Conservation (phyloP, 2,329 filamentous ascomycete genomes). For the Graphilbum fragrans region DNA sequence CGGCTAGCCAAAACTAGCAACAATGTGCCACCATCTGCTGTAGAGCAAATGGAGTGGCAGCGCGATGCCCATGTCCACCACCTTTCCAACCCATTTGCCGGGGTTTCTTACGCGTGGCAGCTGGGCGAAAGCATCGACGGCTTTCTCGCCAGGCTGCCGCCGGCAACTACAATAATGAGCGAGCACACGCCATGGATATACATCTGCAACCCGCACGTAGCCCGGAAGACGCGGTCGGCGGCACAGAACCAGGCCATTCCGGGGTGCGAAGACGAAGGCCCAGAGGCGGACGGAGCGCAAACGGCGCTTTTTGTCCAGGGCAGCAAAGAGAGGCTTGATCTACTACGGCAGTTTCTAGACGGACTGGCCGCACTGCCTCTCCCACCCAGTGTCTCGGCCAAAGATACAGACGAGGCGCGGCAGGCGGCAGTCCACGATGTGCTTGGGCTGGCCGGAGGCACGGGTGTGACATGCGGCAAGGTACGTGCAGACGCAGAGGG, state of each 20-base stretch:
- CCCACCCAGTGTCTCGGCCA: conserved; percentile 23
- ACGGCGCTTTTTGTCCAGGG: conserved; percentile 35
- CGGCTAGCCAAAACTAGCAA: conserved; percentile 28
- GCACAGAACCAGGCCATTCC: conserved; percentile 23
- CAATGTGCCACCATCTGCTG: not conserved
- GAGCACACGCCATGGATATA: conserved; percentile 55
- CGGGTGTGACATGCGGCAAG: conserved; percentile 54
- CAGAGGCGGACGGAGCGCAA: conserved; percentile 31
- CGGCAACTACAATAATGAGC: conserved; percentile 42
- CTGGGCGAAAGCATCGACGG: conserved; percentile 14
- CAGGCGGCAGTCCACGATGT: conserved; percentile 41
- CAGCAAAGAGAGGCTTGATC: conserved; percentile 36
- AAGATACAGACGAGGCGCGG: conserved; percentile 37
- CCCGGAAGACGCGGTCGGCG: conserved; percentile 19
- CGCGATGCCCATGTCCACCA: conserved; percentile 1
- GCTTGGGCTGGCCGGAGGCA: conserved; percentile 44
- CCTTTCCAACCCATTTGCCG: conserved; percentile 48
- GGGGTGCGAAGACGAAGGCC: conserved; percentile 37
- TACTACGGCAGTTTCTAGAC: conserved; percentile 35
- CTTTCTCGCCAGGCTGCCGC: conserved; percentile 59
- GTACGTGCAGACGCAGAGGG: conserved; percentile 26
- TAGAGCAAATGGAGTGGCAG: not conserved
- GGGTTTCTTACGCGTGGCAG: conserved; percentile 44
- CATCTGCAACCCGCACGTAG: conserved; percentile 51
- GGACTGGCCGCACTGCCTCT: conserved; percentile 26